phyloP scores from a whole-genome alignment of 805 yeast genomes.

The Candida andamanensis region DNA sequence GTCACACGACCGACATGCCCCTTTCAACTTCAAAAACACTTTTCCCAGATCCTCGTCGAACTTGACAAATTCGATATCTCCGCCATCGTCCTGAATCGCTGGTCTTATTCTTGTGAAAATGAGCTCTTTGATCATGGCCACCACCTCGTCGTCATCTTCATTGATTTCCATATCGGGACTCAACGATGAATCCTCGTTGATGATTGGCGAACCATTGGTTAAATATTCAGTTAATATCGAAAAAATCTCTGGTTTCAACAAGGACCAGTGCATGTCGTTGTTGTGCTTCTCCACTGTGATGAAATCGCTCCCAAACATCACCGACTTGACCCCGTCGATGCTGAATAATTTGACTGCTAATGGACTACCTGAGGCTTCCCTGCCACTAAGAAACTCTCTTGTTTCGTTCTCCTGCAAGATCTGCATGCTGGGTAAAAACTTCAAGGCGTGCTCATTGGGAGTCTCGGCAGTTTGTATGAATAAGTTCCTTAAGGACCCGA shows the following conservation, averaged over 20 bases:
- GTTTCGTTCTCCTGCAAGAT: constrained; percentile 64
- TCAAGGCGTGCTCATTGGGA: constrained; percentile 82
- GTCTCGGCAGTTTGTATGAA: constrained; percentile 82
- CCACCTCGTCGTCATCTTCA: constrained; percentile 64
- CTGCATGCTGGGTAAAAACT: constrained; percentile 70
- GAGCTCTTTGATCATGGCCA: constrained; percentile 62
- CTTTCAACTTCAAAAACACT: constrained; percentile 54
- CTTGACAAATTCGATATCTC: constrained; percentile 62
- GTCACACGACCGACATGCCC: constrained; percentile 73
- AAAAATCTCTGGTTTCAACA: constrained; percentile 64
- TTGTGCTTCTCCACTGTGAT: constrained; percentile 69
- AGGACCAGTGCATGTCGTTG: constrained; percentile 50
- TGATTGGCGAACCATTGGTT: constrained; percentile 52
- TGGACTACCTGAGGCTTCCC: constrained; percentile 74
- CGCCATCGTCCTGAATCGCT: constrained; percentile 73
- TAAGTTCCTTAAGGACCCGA: constrained; percentile 14
- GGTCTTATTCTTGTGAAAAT: constrained; percentile 69
- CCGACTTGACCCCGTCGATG: constrained; percentile 69
- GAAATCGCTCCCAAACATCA: constrained; percentile 80
- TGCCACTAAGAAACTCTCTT: constrained; percentile 64
- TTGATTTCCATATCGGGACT: constrained; percentile 37
- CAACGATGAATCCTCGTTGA: constrained; percentile 28
- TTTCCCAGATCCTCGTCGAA: constrained; percentile 52
- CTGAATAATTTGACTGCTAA: constrained; percentile 70
- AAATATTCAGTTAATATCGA: constrained; percentile 51